These are phyloP conservation scores for maize (Zea mays) DNA, from an alignment of 176 grass and related monocot genomes.

Conservation along the genomic window Zm-B73-REFERENCE-NAM-5.0 NC_050097.1:223159501-223160000, in stretches of 20 bases:
- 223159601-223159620: too few relatives aligned
- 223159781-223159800: slow-evolving; percentile 80
- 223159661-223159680: slow-evolving; percentile 4
- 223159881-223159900: slow-evolving; percentile 86
- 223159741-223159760: slow-evolving; percentile 66
- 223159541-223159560: too few relatives aligned
- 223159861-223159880: slow-evolving; percentile 77
- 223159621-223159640: too few relatives aligned
- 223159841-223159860: slow-evolving; percentile 79
- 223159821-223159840: slow-evolving; percentile 74
- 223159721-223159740: slow-evolving; percentile 69
- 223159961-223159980: slow-evolving; percentile 33
- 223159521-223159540: too few relatives aligned
- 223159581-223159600: too few relatives aligned
- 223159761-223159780: slow-evolving; percentile 83
- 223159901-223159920: slow-evolving; percentile 41
- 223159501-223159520: too few relatives aligned
- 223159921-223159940: background rate
- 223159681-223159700: slow-evolving; percentile 15
- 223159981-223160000: slow-evolving; percentile 67
- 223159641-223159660: background rate
- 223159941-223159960: slow-evolving; percentile 18
- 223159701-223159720: slow-evolving; percentile 27
- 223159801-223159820: slow-evolving; percentile 60
- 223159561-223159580: too few relatives aligned